phyloP scores from a whole-genome alignment of 306 rosid genomes.

The Mucuna pruriens region DNA sequence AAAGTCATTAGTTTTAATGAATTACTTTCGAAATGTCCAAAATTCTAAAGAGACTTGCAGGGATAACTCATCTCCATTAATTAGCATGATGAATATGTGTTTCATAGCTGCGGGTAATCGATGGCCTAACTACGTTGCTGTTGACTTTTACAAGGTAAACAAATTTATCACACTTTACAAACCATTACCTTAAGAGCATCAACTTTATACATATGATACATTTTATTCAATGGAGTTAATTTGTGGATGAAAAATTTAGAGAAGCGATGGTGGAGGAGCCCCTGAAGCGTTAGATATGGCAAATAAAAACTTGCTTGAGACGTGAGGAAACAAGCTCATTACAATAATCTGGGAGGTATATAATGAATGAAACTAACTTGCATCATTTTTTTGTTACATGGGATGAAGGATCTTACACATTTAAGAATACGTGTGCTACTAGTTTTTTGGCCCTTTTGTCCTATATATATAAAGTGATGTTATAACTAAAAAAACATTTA shows the following conservation, averaged over 20 bases:
- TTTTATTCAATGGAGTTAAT: not conserved
- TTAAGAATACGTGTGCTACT: not conserved
- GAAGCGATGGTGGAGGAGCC: slow-evolving; percentile 42
- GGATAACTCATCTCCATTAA: slow-evolving; percentile 44
- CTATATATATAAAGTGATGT: no score
- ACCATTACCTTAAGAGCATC: not conserved
- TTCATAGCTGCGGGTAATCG: slow-evolving; percentile 40
- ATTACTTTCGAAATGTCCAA: slow-evolving; percentile 35
- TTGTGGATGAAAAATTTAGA: slow-evolving; percentile 18
- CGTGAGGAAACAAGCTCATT: not conserved
- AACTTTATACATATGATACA: not conserved
- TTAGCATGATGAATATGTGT: slow-evolving; percentile 31
- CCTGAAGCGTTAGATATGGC: slow-evolving; percentile 41
- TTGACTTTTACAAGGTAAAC: slow-evolving; percentile 45
- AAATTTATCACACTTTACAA: not conserved
- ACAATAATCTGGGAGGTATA: not conserved
- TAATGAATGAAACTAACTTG: not conserved
- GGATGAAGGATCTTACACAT: not conserved
- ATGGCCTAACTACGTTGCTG: slow-evolving; percentile 44
- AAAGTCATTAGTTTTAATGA: slow-evolving; percentile 49
- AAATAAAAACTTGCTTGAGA: slow-evolving; percentile 10
- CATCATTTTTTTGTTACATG: slow-evolving; percentile 3
- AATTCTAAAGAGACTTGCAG: slow-evolving; percentile 25
- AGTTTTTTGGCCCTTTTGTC: not conserved
- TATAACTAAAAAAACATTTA: no score